A percentile compares a stretch with the other conserved stretches of the same genome.
Evolutionary conservation across 345 rosid species (phyloP).

Genomic region (Sonneratia caseolaris): DNA sequence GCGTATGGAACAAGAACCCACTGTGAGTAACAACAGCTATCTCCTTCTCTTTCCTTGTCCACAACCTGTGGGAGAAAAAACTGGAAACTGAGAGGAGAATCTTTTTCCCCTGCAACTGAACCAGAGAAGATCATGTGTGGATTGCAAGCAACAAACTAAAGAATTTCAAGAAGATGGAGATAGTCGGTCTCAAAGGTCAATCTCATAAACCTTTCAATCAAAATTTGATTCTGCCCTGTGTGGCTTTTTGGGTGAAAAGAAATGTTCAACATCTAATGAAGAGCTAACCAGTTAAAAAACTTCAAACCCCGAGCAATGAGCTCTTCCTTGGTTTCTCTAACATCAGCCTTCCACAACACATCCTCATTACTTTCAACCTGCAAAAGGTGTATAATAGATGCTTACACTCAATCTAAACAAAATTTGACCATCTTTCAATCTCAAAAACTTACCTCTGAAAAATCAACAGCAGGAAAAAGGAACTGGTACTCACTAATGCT

Average conservation of each 20-base stretch:
- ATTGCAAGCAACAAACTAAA: background rate
- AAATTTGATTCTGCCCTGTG: background rate
- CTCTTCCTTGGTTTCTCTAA: slow-evolving; percentile 79
- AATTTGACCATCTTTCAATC: background rate
- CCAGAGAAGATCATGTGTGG: background rate
- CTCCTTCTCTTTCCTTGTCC: slow-evolving; percentile 94
- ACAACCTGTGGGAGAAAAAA: slow-evolving; percentile 50
- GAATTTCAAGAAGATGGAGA: background rate
- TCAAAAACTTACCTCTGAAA: slow-evolving; percentile 66
- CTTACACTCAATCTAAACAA: background rate
- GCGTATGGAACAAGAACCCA: slow-evolving; percentile 79
- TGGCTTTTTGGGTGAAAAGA: background rate
- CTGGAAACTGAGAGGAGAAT: background rate
- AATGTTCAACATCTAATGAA: background rate
- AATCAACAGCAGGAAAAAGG: slow-evolving; percentile 90
- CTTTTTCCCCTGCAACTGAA: background rate
- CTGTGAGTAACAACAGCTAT: slow-evolving; percentile 95
- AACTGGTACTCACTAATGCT: slow-evolving; percentile 62
- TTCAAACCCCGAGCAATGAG: slow-evolving; percentile 63
- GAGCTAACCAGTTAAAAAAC: slow-evolving; percentile 60
- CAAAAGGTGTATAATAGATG: background rate
- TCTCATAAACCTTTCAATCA: background rate
- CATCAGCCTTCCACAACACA: slow-evolving; percentile 61
- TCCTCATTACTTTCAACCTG: slow-evolving; percentile 85
- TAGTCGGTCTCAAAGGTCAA: background rate